Evolutionary conservation across 768 basidiomycete genomes (phyloP), one percentile per base, ranked within the genome.

Genomic region (Tubosaeta sp.): DNA sequence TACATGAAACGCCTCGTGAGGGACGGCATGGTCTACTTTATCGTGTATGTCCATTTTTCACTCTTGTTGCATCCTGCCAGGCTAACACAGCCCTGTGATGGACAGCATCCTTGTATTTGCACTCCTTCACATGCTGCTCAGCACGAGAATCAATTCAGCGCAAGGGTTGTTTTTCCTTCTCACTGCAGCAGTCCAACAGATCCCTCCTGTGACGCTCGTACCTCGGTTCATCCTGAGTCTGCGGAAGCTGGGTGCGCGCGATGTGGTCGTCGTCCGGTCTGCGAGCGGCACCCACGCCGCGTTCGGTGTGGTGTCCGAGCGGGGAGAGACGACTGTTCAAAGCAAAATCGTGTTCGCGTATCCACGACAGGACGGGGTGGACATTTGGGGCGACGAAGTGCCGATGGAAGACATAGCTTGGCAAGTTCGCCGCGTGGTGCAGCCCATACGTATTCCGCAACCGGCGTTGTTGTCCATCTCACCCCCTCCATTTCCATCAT

Each of bases 401-500:
- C 17, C 14, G 32, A 25, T n/a, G 22, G 45, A 46, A 34, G 33
- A 34, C 22, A 19, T 10, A 11, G 12, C 19, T 10, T 5, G 22
- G 19, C 22, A 41, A 6, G 22, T 25, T 5, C 6, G 39, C 10
- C 38, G 4, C 19, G 22, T 25, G 39, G 12, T 39, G 11, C 5
- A 22, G 22, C 38, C 2, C 19, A 10, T 13, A 11, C 39, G 12
- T 39, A 17, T 22, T 12, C n/a, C 19, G 12, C 39, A 17, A 1
- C 46, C 51, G 66, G 43, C 5, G 67, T 70, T 1, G 27, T 53
- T n/a, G 68, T 68, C 8, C 43, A 54, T 43, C 55, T 46, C 16
- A 66, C 68, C 22, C 61, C 59, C 11, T 66, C 66, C 46, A 66
- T 38, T 13, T 43, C 22, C 0, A 58, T 53, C 68, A 66, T 70